A percentile compares a stretch with the other conserved stretches of the same genome.
Evolutionary conservation across 768 basidiomycete genomes (phyloP).

Genomic region (Auriscalpium orientale): DNA sequence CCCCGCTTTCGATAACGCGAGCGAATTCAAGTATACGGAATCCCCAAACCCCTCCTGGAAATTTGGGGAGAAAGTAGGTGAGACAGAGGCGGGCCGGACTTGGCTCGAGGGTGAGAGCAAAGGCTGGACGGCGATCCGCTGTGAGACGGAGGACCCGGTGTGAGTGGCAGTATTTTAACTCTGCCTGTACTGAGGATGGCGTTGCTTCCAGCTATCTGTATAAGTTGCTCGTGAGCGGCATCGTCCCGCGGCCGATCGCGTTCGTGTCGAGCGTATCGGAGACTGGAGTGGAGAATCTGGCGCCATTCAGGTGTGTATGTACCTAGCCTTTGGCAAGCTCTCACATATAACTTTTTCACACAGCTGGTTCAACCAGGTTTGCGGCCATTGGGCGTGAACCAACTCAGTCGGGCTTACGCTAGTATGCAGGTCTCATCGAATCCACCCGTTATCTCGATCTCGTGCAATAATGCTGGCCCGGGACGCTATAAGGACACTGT

Average conservation of each 20-base stretch:
- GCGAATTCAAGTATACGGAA: neutral
- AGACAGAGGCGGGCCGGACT: neutral
- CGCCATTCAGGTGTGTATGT: conserved; percentile 41
- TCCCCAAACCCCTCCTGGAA: neutral
- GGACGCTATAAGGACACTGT: conserved; percentile 44
- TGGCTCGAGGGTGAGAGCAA: neutral
- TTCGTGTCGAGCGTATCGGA: conserved; percentile 54
- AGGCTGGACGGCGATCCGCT: neutral
- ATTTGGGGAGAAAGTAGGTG: neutral
- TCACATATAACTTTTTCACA: no score
- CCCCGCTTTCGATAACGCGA: neutral
- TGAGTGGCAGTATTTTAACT: neutral
- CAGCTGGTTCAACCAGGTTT: conserved; percentile 1
- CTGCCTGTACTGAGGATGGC: neutral
- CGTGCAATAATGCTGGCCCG: conserved; percentile 36
- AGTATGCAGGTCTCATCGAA: conserved; percentile 48
- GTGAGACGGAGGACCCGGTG: neutral
- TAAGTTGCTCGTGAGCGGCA: conserved; percentile 46
- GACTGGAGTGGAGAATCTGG: conserved; percentile 49
- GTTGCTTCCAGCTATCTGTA: conserved; percentile 29
- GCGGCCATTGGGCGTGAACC: neutral
- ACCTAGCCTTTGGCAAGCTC: neutral
- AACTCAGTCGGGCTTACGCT: conserved; percentile 4
- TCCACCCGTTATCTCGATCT: conserved; percentile 60
- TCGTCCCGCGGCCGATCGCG: conserved; percentile 62